phyloP scores from a whole-genome alignment of 192 early-diverging fungal genomes.

The Oehlia diaphana region DNA sequence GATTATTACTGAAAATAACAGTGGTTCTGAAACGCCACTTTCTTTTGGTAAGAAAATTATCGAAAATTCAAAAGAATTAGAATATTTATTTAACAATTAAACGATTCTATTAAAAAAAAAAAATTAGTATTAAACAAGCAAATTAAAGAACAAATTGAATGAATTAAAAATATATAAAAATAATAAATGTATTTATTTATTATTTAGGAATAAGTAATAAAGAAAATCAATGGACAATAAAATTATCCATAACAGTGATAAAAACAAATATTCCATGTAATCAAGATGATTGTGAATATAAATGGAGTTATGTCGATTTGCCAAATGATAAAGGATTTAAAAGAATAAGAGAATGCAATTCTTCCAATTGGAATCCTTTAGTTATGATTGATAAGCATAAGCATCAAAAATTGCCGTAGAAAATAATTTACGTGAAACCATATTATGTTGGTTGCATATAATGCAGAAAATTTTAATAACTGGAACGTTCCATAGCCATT shows the following conservation, averaged over 20 bases:
- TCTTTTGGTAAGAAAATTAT: conserved; percentile 1
- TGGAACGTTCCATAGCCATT: not conserved
- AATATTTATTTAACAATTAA: no score
- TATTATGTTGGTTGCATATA: conserved; percentile 1
- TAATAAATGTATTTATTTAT: no score
- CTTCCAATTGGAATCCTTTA: not conserved
- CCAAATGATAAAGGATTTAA: not conserved
- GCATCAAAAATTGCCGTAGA: no score
- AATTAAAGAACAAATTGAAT: no score
- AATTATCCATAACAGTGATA: not conserved
- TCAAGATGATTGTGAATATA: not conserved
- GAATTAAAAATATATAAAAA: no score
- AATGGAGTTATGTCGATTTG: not conserved
- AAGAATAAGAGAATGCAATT: not conserved
- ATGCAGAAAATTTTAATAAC: conserved; percentile 5
- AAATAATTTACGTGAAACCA: no score
- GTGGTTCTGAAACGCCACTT: not conserved
- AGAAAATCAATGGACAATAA: not conserved
- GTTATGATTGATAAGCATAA: no score
- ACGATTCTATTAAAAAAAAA: no score
- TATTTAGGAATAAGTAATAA: not conserved
- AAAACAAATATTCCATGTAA: not conserved
- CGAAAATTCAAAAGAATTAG: no score
- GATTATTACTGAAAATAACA: no score
- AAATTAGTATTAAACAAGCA: no score